Percentiles rank a stretch among this genome's conserved stretches.
Evolutionary conservation across 2,329 filamentous ascomycete genomes (phyloP).

Genomic region (Hypoxylon sp.): DNA sequence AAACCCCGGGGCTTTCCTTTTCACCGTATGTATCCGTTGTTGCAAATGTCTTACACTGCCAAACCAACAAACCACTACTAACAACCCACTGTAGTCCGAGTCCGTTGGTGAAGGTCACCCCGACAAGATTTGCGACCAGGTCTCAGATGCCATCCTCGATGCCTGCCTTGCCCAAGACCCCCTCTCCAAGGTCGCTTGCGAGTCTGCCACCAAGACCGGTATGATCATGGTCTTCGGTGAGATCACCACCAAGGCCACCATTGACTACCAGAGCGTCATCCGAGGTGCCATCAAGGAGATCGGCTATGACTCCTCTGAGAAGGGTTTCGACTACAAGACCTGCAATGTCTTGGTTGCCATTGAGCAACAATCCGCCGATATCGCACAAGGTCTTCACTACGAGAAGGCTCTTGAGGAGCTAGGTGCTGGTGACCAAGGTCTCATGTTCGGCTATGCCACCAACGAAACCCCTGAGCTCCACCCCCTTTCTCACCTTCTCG

Average conservation of each 20-base stretch:
- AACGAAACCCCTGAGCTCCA: conserved; percentile 98
- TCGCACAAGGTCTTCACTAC: conserved; percentile 98
- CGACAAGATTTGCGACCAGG: conserved; percentile 98
- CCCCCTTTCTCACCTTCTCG: conserved; percentile 90
- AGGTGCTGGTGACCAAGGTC: conserved; percentile 98
- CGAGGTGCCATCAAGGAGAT: conserved; percentile 97
- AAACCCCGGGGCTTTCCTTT: conserved; percentile 79
- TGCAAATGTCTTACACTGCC: neutral
- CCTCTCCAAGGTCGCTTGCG: conserved; percentile 98
- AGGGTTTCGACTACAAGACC: conserved; percentile 99
- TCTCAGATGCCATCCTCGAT: conserved; percentile 98
- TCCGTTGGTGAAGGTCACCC: conserved; percentile 91
- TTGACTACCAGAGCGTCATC: conserved; percentile 99
- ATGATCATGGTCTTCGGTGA: conserved; percentile 99
- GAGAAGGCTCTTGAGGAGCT: conserved; percentile 97
- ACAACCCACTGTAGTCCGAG: conserved; percentile 68
- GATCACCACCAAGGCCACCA: conserved; percentile 93
- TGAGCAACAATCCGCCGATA: conserved; percentile 98
- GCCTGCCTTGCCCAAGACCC: conserved; percentile 95
- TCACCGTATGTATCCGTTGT: conserved; percentile 69
- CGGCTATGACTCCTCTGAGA: conserved; percentile 94
- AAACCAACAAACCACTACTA: conserved; percentile 15
- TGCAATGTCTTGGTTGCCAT: conserved; percentile 98
- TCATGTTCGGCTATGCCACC: conserved; percentile 99
- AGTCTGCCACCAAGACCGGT: conserved; percentile 99